Evolutionary conservation across 768 basidiomycete genomes (phyloP), one percentile per base, ranked within the genome.

Genomic region (Chiua virens): DNA sequence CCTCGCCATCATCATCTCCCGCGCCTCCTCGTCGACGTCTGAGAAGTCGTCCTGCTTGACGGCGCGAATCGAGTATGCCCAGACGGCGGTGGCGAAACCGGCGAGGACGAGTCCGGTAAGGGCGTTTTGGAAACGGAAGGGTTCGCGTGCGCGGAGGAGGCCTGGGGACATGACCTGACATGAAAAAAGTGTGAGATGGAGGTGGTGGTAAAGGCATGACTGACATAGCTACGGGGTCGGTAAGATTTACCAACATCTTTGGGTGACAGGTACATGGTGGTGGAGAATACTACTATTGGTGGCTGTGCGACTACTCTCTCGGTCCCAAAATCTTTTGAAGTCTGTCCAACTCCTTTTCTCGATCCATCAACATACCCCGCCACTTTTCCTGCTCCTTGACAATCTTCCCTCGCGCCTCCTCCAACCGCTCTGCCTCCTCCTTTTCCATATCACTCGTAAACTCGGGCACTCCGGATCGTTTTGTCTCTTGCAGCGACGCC

Each of bases 31-130:
- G 60, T 91, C 89, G 37, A 91, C 77, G 65, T 92, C 91, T 57
- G 87, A 84, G 65, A 96, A 97, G 36, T 88, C 84, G 65, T 97
- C 94, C 64, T 98, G 94, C 64, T 88, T 92, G 49, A 98, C 94
- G 25, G 93, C 94, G 27, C 83, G 81, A 63, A 98, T 96, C 17
- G 93, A 94, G 72, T 98, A 98, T 5, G 85, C 77, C 82, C 92
- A 98, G 9, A 97, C 85, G 23, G 86, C 87, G 14, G 82, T 79
- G 25, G 82, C 86, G 65, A 97, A 95, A 0, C 79, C 78, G 23
- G 82, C 79, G 39, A 98, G 78, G 3, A 75, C 62, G 40, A 85
- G 55, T 8, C 95, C 96, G 1, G 88, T 90, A 42, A 96, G 34
- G 17, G 85, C 81, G 67, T 98, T 98, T 57, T 79, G 79, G 36